phyloP scores from a whole-genome alignment of 805 yeast genomes.

The Saccharomycopsis oosterbeekiorum region DNA sequence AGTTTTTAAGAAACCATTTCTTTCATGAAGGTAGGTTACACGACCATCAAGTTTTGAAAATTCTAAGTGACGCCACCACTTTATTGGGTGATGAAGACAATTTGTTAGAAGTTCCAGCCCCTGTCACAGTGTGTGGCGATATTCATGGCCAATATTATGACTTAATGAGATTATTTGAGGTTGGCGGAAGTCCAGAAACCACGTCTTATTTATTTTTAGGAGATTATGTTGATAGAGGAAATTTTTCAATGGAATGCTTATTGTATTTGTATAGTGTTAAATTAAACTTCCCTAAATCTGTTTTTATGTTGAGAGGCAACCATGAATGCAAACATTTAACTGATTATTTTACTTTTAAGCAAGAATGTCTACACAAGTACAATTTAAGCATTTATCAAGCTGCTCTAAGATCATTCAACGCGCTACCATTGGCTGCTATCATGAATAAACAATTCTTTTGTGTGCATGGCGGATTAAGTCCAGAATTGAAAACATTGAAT shows the following conservation, averaged over 20 bases:
- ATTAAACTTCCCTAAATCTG: slow-evolving; percentile 58
- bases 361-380: slow-evolving; percentile 85
- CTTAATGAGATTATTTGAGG: slow-evolving; percentile 80
- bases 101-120: slow-evolving; percentile 73
- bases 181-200: slow-evolving; percentile 78
- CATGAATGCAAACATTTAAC: slow-evolving; percentile 94
- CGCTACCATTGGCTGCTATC: slow-evolving; percentile 84
- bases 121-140: slow-evolving; percentile 94
- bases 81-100: slow-evolving; percentile 67
- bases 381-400: slow-evolving; percentile 54
- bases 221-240: slow-evolving; percentile 93
- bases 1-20: slow-evolving; percentile 65
- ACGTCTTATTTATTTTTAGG: slow-evolving; percentile 80
- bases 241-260: slow-evolving; percentile 75
- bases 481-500: slow-evolving; percentile 60
- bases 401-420: slow-evolving; percentile 68
- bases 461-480: slow-evolving; percentile 94
- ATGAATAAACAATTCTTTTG: slow-evolving; percentile 93
- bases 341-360: slow-evolving; percentile 84
- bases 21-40: slow-evolving; percentile 70
- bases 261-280: slow-evolving; percentile 72
- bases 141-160: slow-evolving; percentile 95
- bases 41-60: slow-evolving; percentile 58
- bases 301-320: slow-evolving; percentile 84
- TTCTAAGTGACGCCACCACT: slow-evolving; percentile 55